Evolutionary conservation across 768 basidiomycete genomes (phyloP), one percentile per base, ranked within the genome.

Genomic region (Termitomyces heimii): DNA sequence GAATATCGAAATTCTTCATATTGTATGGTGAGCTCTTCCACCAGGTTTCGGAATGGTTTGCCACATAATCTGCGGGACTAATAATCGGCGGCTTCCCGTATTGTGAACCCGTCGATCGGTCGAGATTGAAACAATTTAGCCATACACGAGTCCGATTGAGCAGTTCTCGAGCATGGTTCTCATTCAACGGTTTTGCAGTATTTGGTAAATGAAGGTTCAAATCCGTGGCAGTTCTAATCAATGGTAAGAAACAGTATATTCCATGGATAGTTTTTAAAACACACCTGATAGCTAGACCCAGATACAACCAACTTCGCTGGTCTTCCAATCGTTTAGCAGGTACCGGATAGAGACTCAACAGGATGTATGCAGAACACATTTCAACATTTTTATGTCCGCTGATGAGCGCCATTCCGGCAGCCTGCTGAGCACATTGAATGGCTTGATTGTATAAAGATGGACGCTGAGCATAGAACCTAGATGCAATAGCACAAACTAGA

Each of bases 61-160:
- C 86, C 57, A 86, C 86, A 68, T 89, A 94, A 71, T 92, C 90
- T 7, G 79, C 76, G 62, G 88, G 83, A 59, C 77, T 77, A 67
- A 97, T 86, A 45, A 90, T 91, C 18, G 90, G 85, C 0, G 84
- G 81, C 71, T 93, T 93, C 55, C 94, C 94, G 70, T 95, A 93
- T 69, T 94, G 88, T 18, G 85, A 87, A 4, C 90, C 86, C 8
- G 89, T 88, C 5, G 92, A 94, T 24, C 92, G 86, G 69, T 98
- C 94, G 42, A 96, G 74, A 70, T 94, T 92, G 73, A 88, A 92
- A 70, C 92, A 94, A 67, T 87, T 89, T 56, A 96, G 72, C 94
- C 94, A 98, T 6, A 89, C 81, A 22, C 94, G 83, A 53, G 92
- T 92, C 42, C 94, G 86, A 67, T 94, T 96, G 55, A 94, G 81